Evolutionary conservation across 2,329 filamentous ascomycete genomes (phyloP).

Genomic region (Colletotrichum truncatum): DNA sequence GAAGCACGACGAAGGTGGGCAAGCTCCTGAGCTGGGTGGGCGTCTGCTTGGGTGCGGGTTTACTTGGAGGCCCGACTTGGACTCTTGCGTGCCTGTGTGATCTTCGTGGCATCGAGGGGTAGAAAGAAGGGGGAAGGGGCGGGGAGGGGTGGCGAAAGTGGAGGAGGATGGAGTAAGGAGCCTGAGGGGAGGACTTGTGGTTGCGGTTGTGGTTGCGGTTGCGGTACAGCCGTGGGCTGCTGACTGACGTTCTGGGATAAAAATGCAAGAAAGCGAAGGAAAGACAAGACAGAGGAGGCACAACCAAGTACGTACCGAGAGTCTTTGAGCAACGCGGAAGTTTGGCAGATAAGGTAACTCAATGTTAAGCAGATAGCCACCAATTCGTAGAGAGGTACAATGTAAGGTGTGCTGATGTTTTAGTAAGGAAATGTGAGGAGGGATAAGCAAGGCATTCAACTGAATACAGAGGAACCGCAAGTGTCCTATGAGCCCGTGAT

Average conservation of each 20-base stretch:
- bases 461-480: too few species aligned
- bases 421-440: neutral
- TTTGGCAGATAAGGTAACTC: neutral
- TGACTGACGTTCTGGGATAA: neutral
- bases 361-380: too few species aligned
- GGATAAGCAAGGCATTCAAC: neutral
- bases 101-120: constrained; percentile 33
- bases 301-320: constrained; percentile 3
- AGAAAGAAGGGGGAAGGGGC: constrained; percentile 20
- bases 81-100: constrained; percentile 35
- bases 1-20: constrained; percentile 1
- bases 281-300: neutral
- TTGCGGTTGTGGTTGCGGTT: neutral
- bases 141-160: constrained; percentile 27
- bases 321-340: neutral
- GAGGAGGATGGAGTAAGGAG: neutral
- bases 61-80: neutral
- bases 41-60: neutral
- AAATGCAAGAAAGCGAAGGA: neutral
- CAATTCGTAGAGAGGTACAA: neutral
- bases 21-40: constrained; percentile 15
- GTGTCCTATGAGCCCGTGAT: too few species aligned
- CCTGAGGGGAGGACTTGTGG: neutral
- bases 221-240: neutral
- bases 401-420: neutral